These are phyloP conservation scores for Trifolium dubium DNA, from an alignment of 306 rosid species.

Conservation along the genomic window DNA sequence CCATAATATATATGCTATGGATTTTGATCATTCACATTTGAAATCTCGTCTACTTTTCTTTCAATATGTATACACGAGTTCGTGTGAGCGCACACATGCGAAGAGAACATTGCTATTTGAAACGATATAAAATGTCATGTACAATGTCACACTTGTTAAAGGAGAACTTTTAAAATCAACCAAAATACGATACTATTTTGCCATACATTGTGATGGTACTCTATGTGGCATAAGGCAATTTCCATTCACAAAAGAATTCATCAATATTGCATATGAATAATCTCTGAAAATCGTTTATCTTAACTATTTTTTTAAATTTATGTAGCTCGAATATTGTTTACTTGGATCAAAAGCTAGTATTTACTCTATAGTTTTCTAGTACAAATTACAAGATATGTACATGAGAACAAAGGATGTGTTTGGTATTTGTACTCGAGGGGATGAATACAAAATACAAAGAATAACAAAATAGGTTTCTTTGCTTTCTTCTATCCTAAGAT, in stretches of 20 bases:
- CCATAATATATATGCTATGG: no score
- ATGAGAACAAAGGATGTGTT: background rate
- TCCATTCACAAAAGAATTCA: no score
- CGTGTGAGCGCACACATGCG: background rate
- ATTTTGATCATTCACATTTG: background rate
- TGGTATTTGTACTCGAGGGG: no score
- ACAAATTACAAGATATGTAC: background rate
- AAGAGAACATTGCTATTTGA: background rate
- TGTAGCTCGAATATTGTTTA: no score
- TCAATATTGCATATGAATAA: background rate
- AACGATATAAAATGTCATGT: background rate
- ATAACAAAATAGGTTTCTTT: slow-evolving; percentile 10
- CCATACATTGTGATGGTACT: no score
- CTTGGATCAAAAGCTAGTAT: no score
- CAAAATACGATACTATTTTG: background rate
- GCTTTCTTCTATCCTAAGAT: slow-evolving; percentile 45
- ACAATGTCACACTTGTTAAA: background rate
- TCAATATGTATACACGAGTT: no score
- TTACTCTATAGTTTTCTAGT: background rate
- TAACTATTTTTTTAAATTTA: background rate
- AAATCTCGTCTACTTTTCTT: background rate
- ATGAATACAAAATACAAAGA: no score
- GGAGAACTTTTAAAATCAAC: background rate
- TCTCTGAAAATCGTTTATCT: background rate
- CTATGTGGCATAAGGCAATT: background rate